phyloP scores from a whole-genome alignment of 2,329 filamentous ascomycete species.

The Fusarium aywerte region DNA sequence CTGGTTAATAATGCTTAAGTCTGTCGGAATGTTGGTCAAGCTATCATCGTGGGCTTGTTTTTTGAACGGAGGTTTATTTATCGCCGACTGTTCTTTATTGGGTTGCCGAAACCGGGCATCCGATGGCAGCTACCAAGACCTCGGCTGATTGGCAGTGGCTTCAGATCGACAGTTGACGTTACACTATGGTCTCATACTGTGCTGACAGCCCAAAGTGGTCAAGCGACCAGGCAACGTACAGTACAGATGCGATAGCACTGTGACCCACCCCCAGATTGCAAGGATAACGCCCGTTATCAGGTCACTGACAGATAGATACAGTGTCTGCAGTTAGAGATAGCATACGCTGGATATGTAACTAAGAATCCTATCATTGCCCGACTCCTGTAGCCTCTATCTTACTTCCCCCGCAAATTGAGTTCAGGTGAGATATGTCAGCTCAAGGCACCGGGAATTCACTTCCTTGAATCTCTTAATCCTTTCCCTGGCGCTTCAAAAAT shows the following conservation, averaged over 20 bases:
- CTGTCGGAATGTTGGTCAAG: background rate
- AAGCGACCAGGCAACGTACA: too few relatives aligned
- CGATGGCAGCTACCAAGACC: background rate
- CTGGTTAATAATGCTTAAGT: background rate
- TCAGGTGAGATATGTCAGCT: background rate
- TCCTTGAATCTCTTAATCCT: background rate
- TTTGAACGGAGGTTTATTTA: conserved; percentile 7
- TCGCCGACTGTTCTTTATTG: background rate
- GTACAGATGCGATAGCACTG: too few relatives aligned
- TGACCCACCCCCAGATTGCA: background rate
- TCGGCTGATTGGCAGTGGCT: background rate
- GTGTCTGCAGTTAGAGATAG: background rate
- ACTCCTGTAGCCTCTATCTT: background rate
- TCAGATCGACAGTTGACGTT: conserved; percentile 8
- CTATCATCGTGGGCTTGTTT: background rate
- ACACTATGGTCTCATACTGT: background rate
- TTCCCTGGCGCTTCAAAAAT: too few relatives aligned
- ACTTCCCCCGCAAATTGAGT: background rate
- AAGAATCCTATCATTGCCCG: background rate
- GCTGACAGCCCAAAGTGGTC: background rate
- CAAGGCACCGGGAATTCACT: background rate
- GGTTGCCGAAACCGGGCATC: conserved; percentile 1
- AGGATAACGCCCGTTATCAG: background rate
- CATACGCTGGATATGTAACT: conserved; percentile 2
- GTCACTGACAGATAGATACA: background rate